A percentile compares a stretch with the other conserved stretches of the same genome.
Conservation (phyloP, 345 rosid genomes). For the Arabidopsis thaliana region DNA sequence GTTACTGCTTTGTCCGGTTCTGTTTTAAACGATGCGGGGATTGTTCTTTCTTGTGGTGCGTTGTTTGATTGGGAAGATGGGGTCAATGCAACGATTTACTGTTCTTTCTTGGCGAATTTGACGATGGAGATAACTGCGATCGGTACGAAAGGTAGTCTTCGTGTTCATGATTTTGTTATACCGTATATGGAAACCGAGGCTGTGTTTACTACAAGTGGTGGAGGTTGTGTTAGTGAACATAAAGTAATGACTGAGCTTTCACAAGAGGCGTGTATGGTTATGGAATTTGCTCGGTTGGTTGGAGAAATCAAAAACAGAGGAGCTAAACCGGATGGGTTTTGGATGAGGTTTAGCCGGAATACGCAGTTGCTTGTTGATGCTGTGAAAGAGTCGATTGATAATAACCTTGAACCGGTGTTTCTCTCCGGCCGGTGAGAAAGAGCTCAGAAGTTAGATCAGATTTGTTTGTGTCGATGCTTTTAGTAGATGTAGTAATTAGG, state of each 20-base stretch:
- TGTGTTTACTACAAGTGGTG: slow-evolving; percentile 43
- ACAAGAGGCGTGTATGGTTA: slow-evolving; percentile 84
- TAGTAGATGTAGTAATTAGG: too few species aligned
- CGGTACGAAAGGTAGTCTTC: slow-evolving; percentile 71
- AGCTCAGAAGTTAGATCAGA: not conserved
- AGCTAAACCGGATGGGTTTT: slow-evolving; percentile 63
- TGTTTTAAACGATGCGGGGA: slow-evolving; percentile 64
- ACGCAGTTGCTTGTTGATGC: slow-evolving; percentile 76
- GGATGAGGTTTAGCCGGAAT: slow-evolving; percentile 72
- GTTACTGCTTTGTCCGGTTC: slow-evolving; percentile 58
- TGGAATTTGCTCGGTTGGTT: slow-evolving; percentile 71
- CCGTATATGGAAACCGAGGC: slow-evolving; percentile 71
- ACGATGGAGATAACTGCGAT: slow-evolving; percentile 74
- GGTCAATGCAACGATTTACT: slow-evolving; percentile 61
- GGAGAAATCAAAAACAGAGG: slow-evolving; percentile 56
- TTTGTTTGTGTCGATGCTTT: too few species aligned
- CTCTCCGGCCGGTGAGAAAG: slow-evolving; percentile 15
- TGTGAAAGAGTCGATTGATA: slow-evolving; percentile 64
- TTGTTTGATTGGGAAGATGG: slow-evolving; percentile 74
- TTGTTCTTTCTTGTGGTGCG: slow-evolving; percentile 74
- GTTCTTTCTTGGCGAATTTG: slow-evolving; percentile 77
- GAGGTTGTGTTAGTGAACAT: slow-evolving; percentile 52
- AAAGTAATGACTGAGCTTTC: slow-evolving; percentile 56
- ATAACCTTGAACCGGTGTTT: slow-evolving; percentile 56
- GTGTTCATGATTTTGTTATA: slow-evolving; percentile 67